Evolutionary conservation across 1,284 basidiomycete genomes (phyloP).

Genomic region (Leccinum fallax): DNA sequence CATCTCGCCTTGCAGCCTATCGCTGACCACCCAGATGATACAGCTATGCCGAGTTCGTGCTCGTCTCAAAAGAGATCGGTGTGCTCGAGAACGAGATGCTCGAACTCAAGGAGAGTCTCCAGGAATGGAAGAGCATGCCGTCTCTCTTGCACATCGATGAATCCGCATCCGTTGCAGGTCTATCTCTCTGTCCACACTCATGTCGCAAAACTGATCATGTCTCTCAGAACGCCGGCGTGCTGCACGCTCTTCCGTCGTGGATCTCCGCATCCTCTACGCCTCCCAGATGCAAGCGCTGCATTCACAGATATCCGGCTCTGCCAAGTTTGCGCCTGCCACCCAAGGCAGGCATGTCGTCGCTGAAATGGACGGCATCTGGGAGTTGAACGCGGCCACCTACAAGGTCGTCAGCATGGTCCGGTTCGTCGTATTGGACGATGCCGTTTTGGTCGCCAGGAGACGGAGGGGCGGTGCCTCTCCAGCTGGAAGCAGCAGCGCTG

Average conservation of each 20-base stretch:
- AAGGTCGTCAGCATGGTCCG: slow-evolving; percentile 87
- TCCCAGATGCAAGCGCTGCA: slow-evolving; percentile 93
- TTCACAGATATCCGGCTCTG: slow-evolving; percentile 92
- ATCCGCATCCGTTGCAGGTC: slow-evolving; percentile 56
- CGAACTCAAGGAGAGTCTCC: slow-evolving; percentile 91
- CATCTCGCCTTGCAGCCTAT: not conserved
- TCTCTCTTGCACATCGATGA: slow-evolving; percentile 91
- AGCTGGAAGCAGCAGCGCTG: slow-evolving; percentile 29
- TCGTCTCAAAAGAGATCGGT: slow-evolving; percentile 96
- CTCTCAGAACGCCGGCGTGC: slow-evolving; percentile 59
- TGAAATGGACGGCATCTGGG: slow-evolving; percentile 83
- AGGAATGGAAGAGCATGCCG: slow-evolving; percentile 95
- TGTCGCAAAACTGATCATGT: slow-evolving; percentile 2
- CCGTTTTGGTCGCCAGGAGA: slow-evolving; percentile 82
- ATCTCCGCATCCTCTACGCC: slow-evolving; percentile 92
- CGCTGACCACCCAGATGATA: slow-evolving; percentile 8
- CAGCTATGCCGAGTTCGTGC: slow-evolving; percentile 95
- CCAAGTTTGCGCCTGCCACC: slow-evolving; percentile 90
- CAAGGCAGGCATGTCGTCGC: slow-evolving; percentile 90
- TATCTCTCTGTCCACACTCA: slow-evolving; percentile 21
- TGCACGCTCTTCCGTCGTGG: slow-evolving; percentile 87
- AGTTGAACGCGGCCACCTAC: slow-evolving; percentile 95
- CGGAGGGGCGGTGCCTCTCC: slow-evolving; percentile 49
- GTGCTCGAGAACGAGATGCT: slow-evolving; percentile 98
- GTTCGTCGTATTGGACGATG: slow-evolving; percentile 91